phyloP scores from a whole-genome alignment of 495 filamentous ascomycete species.

The Evansstolkia leycettana region DNA sequence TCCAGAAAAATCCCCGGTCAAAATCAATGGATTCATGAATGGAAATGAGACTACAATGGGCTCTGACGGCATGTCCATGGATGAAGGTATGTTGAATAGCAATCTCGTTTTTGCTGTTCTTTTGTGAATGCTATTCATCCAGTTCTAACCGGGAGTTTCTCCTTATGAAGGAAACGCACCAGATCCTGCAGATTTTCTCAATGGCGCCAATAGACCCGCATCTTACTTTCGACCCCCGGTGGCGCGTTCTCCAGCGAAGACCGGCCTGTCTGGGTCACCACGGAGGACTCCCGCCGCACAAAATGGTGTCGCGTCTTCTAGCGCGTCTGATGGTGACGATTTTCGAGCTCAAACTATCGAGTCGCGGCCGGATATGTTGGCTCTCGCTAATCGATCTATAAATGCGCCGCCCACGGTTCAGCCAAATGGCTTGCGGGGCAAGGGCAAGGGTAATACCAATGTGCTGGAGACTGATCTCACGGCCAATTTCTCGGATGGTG shows the following conservation, averaged over 20 bases:
- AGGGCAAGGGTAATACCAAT: slow-evolving; percentile 27
- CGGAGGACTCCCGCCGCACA: slow-evolving; percentile 28
- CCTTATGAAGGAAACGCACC: slow-evolving; percentile 23
- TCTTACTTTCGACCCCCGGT: slow-evolving; percentile 22
- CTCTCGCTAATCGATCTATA: slow-evolving; percentile 23
- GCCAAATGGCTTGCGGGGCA: slow-evolving; percentile 23
- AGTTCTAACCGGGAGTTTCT: not conserved
- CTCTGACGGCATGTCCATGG: slow-evolving; percentile 37
- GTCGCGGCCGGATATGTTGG: slow-evolving; percentile 18
- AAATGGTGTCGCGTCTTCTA: slow-evolving; percentile 21
- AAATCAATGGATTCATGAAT: slow-evolving; percentile 21
- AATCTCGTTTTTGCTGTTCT: not conserved
- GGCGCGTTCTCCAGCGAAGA: slow-evolving; percentile 34
- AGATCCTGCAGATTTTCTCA: slow-evolving; percentile 32
- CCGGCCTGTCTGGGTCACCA: slow-evolving; percentile 25
- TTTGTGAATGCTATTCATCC: no score
- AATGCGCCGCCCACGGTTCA: slow-evolving; percentile 27
- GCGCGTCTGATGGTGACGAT: slow-evolving; percentile 23
- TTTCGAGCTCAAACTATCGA: slow-evolving; percentile 8
- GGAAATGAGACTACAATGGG: slow-evolving; percentile 20
- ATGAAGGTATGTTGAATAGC: slow-evolving; percentile 22
- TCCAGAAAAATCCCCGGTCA: slow-evolving; percentile 49
- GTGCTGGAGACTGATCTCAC: slow-evolving; percentile 9
- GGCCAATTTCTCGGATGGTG: slow-evolving; percentile 25
- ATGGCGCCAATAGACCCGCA: slow-evolving; percentile 16